These are phyloP conservation scores for Cladosporium sp. DNA, from an alignment of 2,329 filamentous ascomycete species.

Conservation along the genomic window DNA sequence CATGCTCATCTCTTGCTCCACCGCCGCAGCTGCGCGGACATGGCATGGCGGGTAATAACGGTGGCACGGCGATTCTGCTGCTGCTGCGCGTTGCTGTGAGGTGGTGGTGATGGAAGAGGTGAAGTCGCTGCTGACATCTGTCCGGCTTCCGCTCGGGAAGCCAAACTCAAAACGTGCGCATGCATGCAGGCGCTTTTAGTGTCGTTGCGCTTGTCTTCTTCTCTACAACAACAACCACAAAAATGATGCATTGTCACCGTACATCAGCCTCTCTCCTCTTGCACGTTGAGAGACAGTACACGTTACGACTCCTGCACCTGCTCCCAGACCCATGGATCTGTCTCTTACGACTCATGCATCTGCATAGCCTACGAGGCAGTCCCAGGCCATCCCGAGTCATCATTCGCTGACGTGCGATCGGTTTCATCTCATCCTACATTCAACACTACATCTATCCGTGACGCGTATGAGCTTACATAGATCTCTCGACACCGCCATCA, in stretches of 20 bases:
- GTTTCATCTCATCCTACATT: slow-evolving; percentile 1
- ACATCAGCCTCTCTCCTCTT: background rate
- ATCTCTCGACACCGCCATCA: background rate
- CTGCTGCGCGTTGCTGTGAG: background rate
- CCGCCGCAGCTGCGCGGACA: background rate
- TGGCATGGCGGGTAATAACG: background rate
- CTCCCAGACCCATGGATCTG: background rate
- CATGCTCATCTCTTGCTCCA: background rate
- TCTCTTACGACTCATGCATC: background rate
- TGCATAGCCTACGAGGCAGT: background rate
- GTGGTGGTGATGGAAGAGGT: background rate
- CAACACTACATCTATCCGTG: background rate
- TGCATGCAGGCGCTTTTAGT: background rate
- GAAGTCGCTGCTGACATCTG: background rate
- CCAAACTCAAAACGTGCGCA: background rate
- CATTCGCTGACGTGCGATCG: slow-evolving; percentile 8
- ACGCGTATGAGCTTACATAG: background rate
- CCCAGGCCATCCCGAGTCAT: background rate
- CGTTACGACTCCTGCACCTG: background rate
- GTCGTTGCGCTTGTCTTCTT: background rate
- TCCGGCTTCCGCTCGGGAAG: background rate
- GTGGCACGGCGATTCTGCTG: background rate
- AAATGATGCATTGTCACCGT: background rate
- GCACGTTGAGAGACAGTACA: background rate
- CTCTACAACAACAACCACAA: background rate